Base-by-base conservation (phyloP, 2,329 filamentous ascomycete species). In the Cladosporium sp. region DNA sequence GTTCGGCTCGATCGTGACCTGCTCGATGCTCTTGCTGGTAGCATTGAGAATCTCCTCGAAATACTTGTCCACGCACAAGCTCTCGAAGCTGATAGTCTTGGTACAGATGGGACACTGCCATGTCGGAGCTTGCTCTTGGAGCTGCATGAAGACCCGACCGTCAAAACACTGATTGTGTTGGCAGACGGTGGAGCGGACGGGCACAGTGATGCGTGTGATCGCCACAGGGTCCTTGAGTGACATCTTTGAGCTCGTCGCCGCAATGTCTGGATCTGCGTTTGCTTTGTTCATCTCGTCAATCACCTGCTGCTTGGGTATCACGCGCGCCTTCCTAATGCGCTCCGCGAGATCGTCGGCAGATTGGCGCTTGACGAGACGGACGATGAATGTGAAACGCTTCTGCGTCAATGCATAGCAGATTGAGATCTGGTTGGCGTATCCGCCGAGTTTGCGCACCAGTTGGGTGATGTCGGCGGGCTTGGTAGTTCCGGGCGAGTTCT, bases 31-130 rank as follows among this genome's bases (percentile, higher is more conserved):
- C 49, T 83, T 84, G 0, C 88, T 80, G 0, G 94, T 97, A 38
- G 86, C 88, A 65, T 86, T 83, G 30, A 99, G 81, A 64, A 99
- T 97, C 69, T 97, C 91, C 74, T 90, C 88, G 18, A 97, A 93
- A 76, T 96, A 97, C 74, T 95, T 91, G 72, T 99, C 95, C 34
- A 98, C 88, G 12, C 92, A 92, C 28, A 99, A 81, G 58, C 87
- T 88, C 60, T 94, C 90, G 77, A 92, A 99, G 0, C 89, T 87
- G 1, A 93, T 89, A 0, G 87, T 80, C 74, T 93, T 96, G 78
- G 90, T 94, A 81, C 95, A 99, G 26, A 97, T 90, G 0, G 95
- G 95, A 74, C 95, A 99, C n/a, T 88, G 84, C 95, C 95, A 99
- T 21, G 95, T 96, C 0, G 95, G 95, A 0, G 92, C 94, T 81